A percentile compares a stretch with the other conserved stretches of the same genome.
These are phyloP conservation scores for Fusarium sp. DNA, from an alignment of 2,329 filamentous ascomycete species.

Conservation along the genomic window DNA sequence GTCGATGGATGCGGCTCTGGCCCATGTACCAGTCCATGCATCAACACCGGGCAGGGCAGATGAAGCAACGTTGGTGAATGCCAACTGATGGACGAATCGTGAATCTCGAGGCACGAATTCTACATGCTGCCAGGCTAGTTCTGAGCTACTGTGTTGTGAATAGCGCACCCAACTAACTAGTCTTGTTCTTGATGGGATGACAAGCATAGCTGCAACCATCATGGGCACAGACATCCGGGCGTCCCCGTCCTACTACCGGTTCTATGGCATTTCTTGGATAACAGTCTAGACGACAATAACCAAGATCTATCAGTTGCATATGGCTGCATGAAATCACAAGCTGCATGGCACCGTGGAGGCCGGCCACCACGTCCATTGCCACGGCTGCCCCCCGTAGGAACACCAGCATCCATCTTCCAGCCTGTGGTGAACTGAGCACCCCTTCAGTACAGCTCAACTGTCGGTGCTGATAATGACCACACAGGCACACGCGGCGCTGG, in stretches of 20 bases:
- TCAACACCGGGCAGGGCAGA: neutral
- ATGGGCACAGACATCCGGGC: constrained; percentile 5
- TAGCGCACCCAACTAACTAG: constrained; percentile 17
- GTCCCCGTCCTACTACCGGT: constrained; percentile 3
- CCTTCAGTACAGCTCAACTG: constrained; percentile 11
- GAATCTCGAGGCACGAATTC: neutral
- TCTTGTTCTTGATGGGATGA: constrained; percentile 27
- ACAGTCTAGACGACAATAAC: constrained; percentile 12
- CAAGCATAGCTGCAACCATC: constrained; percentile 36
- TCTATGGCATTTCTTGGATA: constrained; percentile 9
- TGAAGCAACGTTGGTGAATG: neutral
- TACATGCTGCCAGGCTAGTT: constrained; percentile 15
- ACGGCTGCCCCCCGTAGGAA: constrained; percentile 10
- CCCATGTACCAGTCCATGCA: neutral
- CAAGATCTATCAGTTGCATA: constrained; percentile 11
- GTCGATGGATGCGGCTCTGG: constrained; percentile 19
- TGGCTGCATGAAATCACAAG: constrained; percentile 42
- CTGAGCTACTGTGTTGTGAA: constrained; percentile 15
- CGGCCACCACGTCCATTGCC: constrained; percentile 23
- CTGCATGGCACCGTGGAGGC: constrained; percentile 35
- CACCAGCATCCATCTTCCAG: neutral
- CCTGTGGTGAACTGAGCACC: constrained; percentile 6
- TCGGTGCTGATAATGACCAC: constrained; percentile 21
- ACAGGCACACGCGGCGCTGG: constrained; percentile 14
- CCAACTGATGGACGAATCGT: neutral